phyloP scores from a whole-genome alignment of 169 alveolate genomes.

The Plasmodium relictum region DNA sequence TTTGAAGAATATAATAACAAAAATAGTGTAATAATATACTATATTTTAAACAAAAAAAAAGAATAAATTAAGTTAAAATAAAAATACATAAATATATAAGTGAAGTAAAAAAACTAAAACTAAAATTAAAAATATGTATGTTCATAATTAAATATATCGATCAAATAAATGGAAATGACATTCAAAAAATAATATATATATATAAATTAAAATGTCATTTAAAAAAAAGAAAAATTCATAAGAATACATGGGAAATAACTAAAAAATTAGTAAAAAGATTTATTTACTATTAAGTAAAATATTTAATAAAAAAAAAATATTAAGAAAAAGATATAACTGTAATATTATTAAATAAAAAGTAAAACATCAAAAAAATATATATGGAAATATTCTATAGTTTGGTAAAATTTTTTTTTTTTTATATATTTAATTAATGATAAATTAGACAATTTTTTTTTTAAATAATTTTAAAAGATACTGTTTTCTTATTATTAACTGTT shows the following conservation, averaged over 20 bases:
- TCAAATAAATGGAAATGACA: background rate
- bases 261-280: slow-evolving; percentile 7
- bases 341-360: background rate
- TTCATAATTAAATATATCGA: background rate
- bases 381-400: no score
- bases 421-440: slow-evolving; percentile 2
- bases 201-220: slow-evolving; percentile 27
- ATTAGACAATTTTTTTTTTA: slow-evolving; percentile 13
- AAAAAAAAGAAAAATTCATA: slow-evolving; percentile 17
- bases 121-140: background rate
- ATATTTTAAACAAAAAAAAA: slow-evolving; percentile 20
- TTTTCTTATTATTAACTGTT: slow-evolving; percentile 51
- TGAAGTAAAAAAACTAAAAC: no score
- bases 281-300: background rate
- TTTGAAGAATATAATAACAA: no score
- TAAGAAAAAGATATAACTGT: background rate
- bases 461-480: slow-evolving; percentile 21
- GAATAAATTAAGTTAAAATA: no score
- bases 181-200: background rate
- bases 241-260: slow-evolving; percentile 15
- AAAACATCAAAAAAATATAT: background rate
- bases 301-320: slow-evolving; percentile 7
- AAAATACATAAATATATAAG: background rate
- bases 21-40: background rate
- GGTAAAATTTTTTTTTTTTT: no score